Conservation (phyloP, 371 early-diverging fungal genomes). For the Mortierella sp. region DNA sequence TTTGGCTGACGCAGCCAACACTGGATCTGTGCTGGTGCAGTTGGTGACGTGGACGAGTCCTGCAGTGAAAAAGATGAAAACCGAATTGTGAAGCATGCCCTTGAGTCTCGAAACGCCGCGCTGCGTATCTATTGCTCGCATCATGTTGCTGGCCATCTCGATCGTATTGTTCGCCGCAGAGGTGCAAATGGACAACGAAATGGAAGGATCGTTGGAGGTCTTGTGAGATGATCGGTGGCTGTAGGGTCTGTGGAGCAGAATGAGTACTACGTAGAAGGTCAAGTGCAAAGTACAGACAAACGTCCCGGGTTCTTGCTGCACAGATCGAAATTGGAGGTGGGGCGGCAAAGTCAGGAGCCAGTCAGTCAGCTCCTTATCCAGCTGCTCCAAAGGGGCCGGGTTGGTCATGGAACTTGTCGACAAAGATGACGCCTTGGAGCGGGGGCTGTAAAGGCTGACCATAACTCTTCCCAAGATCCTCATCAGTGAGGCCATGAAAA, state of each 20-base stretch:
- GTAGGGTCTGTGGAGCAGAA: constrained; percentile 72
- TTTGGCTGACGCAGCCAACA: constrained; percentile 47
- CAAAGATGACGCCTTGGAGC: constrained; percentile 48
- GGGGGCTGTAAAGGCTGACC: constrained; percentile 53
- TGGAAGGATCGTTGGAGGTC: constrained; percentile 41
- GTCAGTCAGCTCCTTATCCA: constrained; percentile 57
- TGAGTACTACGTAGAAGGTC: constrained; percentile 65
- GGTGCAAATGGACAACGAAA: constrained; percentile 68
- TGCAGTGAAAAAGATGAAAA: constrained; percentile 53
- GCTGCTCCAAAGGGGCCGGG: constrained; percentile 53
- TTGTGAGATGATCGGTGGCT: constrained; percentile 39
- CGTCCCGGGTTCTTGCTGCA: constrained; percentile 52
- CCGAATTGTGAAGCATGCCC: constrained; percentile 65
- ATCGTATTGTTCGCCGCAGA: constrained; percentile 68
- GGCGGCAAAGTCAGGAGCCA: constrained; percentile 52
- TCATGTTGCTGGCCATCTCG: constrained; percentile 66
- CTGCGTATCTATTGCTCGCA: constrained; percentile 34
- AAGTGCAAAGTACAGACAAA: constrained; percentile 64
- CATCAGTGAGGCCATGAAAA: constrained; percentile 41
- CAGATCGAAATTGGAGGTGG: constrained; percentile 52
- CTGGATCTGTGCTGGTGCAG: constrained; percentile 53
- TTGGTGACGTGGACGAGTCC: constrained; percentile 54
- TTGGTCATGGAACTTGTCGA: constrained; percentile 52
- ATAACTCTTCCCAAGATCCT: constrained; percentile 51
- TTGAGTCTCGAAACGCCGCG: constrained; percentile 53